phyloP scores from a whole-genome alignment of 2,329 filamentous ascomycete genomes.

The Tolypocladium cylindrosporum region DNA sequence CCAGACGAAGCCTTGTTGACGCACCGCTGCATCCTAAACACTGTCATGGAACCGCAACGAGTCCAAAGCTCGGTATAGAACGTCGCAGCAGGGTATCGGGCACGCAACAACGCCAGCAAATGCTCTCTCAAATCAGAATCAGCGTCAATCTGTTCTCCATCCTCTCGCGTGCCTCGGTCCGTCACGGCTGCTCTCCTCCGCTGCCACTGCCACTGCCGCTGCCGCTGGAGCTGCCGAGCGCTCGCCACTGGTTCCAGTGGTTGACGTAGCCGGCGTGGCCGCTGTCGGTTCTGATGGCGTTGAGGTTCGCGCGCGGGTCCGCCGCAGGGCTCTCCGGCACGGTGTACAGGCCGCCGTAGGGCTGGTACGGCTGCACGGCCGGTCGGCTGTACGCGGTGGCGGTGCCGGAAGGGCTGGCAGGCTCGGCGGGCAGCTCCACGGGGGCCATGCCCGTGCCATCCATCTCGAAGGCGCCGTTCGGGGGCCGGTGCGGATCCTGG shows the following conservation, averaged over 20 bases:
- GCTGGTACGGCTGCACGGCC: background rate
- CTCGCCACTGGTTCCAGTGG: constrained; percentile 24
- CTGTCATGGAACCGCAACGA: background rate
- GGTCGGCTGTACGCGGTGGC: background rate
- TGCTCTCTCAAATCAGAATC: background rate
- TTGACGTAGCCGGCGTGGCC: constrained; percentile 22
- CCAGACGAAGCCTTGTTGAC: background rate
- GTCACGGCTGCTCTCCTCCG: background rate
- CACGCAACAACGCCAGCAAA: background rate
- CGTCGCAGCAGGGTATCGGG: background rate
- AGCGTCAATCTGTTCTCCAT: background rate
- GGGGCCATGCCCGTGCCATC: constrained; percentile 21
- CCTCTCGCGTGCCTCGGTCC: background rate
- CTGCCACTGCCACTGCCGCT: background rate
- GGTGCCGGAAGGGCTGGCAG: constrained; percentile 3
- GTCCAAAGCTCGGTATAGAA: background rate
- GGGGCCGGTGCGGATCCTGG: constrained; percentile 14
- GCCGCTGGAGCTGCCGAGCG: background rate
- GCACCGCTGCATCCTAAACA: background rate
- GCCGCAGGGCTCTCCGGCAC: constrained; percentile 7
- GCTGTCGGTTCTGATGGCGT: constrained; percentile 17
- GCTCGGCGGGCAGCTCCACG: constrained; percentile 22
- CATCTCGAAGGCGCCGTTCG: constrained; percentile 25
- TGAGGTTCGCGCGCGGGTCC: constrained; percentile 26
- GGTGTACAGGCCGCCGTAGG: background rate